A percentile compares a stretch with the other conserved stretches of the same genome.
These are phyloP conservation scores for Raphanus sativus DNA, from an alignment of 345 rosid genomes.

Conservation along the genomic window DNA sequence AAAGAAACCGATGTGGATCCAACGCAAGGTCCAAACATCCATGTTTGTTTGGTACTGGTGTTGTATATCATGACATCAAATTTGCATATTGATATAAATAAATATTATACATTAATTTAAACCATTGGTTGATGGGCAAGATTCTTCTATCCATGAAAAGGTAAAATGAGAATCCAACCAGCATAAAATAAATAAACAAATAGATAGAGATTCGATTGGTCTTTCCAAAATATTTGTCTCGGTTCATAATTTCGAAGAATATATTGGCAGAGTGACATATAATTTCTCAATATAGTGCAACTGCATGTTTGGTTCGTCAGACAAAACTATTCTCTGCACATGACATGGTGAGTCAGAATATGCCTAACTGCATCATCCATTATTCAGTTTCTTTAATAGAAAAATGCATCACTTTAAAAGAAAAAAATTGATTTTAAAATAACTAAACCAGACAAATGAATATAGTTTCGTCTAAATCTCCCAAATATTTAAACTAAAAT, in stretches of 20 bases:
- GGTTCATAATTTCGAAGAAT: constrained; percentile 35
- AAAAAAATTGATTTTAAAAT: constrained; percentile 2
- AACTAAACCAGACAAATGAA: background rate
- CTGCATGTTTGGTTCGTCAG: constrained; percentile 21
- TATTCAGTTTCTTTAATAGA: constrained; percentile 1
- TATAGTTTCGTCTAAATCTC: background rate
- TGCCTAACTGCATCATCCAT: constrained; percentile 19
- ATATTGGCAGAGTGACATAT: constrained; percentile 8
- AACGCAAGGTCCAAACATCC: constrained; percentile 24
- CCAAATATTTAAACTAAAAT: background rate
- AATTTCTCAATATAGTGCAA: constrained; percentile 20
- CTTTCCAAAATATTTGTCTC: constrained; percentile 35
- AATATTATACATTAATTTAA: background rate
- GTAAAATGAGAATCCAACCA: constrained; percentile 19
- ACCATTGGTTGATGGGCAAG: constrained; percentile 12
- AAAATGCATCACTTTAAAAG: background rate
- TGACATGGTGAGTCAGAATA: constrained; percentile 31
- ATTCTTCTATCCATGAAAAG: constrained; percentile 12
- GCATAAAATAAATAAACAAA: background rate
- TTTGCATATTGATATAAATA: background rate
- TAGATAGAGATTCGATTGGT: constrained; percentile 30
- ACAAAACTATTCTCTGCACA: constrained; percentile 34
- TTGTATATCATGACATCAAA: constrained; percentile 13
- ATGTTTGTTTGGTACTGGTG: constrained; percentile 11
- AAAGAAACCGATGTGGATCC: constrained; percentile 48